These are phyloP conservation scores for Trichoderma asperelloides DNA, from an alignment of 495 filamentous ascomycete species.

Conservation along the genomic window DNA sequence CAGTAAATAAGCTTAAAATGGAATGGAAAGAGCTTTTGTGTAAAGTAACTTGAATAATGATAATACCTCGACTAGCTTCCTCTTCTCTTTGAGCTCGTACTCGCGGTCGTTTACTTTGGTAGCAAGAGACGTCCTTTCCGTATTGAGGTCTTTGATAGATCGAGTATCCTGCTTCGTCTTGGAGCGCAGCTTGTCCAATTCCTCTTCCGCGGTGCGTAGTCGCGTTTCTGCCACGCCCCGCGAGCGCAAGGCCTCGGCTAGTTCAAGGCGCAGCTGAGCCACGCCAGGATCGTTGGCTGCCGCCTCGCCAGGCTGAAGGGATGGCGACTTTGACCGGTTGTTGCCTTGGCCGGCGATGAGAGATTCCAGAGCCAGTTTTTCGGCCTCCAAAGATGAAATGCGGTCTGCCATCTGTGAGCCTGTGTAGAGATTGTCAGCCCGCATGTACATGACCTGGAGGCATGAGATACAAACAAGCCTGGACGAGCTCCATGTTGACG, in stretches of 20 bases:
- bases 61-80: slow-evolving; percentile 64
- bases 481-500: slow-evolving; percentile 35
- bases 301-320: slow-evolving; percentile 21
- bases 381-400: slow-evolving; percentile 46
- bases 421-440: slow-evolving; percentile 25
- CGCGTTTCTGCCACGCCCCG: slow-evolving; percentile 55
- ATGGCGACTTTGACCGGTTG: slow-evolving; percentile 17
- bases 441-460: no score
- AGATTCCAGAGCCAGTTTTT: slow-evolving; percentile 31
- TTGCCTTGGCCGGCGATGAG: slow-evolving; percentile 12
- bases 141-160: slow-evolving; percentile 50
- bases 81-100: slow-evolving; percentile 77
- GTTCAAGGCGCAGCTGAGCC: slow-evolving; percentile 48
- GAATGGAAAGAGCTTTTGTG: background rate
- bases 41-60: background rate
- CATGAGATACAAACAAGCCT: slow-evolving; percentile 31
- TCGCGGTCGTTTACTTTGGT: slow-evolving; percentile 67
- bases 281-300: slow-evolving; percentile 24
- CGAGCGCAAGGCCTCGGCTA: slow-evolving; percentile 66
- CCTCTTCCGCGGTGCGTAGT: slow-evolving; percentile 49
- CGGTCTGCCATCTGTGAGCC: slow-evolving; percentile 65
- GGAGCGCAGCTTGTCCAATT: slow-evolving; percentile 50
- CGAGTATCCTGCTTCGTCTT: slow-evolving; percentile 46
- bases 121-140: slow-evolving; percentile 51
- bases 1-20: background rate